Percentiles rank a stretch among this genome's conserved stretches.
phyloP scores from a whole-genome alignment of 2,329 filamentous ascomycete species.

The Verticillium albo-atrum region DNA sequence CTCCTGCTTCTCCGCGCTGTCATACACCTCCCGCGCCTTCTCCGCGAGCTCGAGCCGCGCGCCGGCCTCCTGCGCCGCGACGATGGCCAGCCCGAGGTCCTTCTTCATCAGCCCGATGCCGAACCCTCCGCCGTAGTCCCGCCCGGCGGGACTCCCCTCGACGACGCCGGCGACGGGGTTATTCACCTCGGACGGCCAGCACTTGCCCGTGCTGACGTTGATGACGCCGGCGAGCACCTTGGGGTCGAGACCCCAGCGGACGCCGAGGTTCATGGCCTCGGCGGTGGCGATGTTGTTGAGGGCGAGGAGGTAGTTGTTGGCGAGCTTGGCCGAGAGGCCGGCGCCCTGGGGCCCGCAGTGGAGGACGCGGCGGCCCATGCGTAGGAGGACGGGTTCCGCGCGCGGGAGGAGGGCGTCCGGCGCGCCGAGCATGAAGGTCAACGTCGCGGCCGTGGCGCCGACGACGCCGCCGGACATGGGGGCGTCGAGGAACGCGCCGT shows the following conservation, averaged over 20 bases:
- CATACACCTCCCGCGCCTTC: conserved; percentile 63
- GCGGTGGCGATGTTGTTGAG: conserved; percentile 79
- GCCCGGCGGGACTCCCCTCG: conserved; percentile 66
- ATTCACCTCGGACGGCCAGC: conserved; percentile 95
- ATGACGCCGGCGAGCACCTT: conserved; percentile 75
- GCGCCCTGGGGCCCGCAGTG: conserved; percentile 82
- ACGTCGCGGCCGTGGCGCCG: conserved; percentile 77
- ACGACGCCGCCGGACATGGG: conserved; percentile 97
- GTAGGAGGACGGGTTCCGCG: conserved; percentile 63
- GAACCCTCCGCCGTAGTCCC: conserved; percentile 76
- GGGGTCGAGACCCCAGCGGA: conserved; percentile 55
- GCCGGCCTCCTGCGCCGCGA: conserved; percentile 64
- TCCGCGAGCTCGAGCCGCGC: conserved; percentile 62
- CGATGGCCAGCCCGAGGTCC: conserved; percentile 67
- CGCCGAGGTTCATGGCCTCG: conserved; percentile 63
- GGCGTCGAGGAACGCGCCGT: conserved; percentile 83
- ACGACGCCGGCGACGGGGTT: conserved; percentile 89
- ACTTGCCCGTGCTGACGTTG: conserved; percentile 89
- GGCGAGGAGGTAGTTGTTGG: conserved; percentile 94
- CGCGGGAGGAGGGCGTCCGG: conserved; percentile 55
- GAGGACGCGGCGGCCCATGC: conserved; percentile 83
- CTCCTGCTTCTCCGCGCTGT: conserved; percentile 57
- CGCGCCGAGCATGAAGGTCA: conserved; percentile 94
- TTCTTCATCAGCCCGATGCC: conserved; percentile 77
- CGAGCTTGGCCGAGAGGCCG: conserved; percentile 86